Conservation (phyloP, 495 filamentous ascomycete genomes). For the Penicillium tannophilum region DNA sequence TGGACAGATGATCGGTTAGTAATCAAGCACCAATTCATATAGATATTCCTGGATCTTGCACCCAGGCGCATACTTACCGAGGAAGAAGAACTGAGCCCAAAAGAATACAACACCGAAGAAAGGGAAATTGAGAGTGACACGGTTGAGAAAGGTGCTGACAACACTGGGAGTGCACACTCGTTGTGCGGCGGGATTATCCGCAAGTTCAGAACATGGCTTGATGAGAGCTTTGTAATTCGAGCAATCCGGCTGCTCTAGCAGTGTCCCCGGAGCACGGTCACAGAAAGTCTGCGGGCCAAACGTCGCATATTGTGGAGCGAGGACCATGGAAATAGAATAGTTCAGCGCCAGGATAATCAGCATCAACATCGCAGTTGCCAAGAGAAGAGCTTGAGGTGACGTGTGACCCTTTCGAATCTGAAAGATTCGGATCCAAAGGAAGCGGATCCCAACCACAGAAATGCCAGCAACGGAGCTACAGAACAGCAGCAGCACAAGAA, state of each 20-base stretch:
- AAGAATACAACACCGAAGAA: conserved; percentile 93
- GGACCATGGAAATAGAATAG: conserved; percentile 86
- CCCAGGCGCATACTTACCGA: conserved; percentile 50
- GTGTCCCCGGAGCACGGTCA: conserved; percentile 57
- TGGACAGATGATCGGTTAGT: conserved; percentile 2
- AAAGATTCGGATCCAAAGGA: conserved; percentile 93
- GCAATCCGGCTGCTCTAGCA: conserved; percentile 74
- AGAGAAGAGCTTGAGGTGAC: conserved; percentile 86
- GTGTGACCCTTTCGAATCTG: conserved; percentile 86
- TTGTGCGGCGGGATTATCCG: conserved; percentile 59
- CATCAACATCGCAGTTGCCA: conserved; percentile 87
- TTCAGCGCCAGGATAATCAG: conserved; percentile 87
- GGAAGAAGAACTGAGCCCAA: conserved; percentile 92
- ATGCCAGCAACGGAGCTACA: conserved; percentile 82
- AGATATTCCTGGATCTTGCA: not conserved
- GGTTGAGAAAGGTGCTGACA: conserved; percentile 88
- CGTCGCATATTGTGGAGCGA: conserved; percentile 91
- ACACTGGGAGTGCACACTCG: conserved; percentile 88
- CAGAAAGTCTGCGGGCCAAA: conserved; percentile 96
- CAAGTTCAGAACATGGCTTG: conserved; percentile 76
- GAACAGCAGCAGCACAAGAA: conserved; percentile 85
- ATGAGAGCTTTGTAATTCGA: conserved; percentile 69
- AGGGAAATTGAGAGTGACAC: conserved; percentile 92
- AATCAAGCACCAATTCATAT: not conserved
- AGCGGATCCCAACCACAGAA: conserved; percentile 84